Evolutionary conservation across 2,329 filamentous ascomycete species (phyloP).

Genomic region (Mycosphaerella sp.): DNA sequence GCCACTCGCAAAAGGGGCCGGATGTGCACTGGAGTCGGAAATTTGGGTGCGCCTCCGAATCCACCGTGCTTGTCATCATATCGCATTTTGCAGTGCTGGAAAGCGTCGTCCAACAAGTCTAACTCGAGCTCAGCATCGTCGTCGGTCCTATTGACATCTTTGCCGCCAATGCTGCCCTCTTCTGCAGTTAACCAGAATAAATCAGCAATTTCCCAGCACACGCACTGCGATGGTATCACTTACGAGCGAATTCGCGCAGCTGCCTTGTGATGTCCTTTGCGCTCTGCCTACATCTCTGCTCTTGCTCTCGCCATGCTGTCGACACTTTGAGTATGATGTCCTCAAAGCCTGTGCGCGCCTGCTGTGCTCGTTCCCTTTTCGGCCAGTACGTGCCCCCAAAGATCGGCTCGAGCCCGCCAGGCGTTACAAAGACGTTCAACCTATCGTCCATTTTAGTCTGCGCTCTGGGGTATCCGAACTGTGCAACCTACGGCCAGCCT

Average conservation of each 20-base stretch:
- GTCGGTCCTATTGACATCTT: slow-evolving; percentile 24
- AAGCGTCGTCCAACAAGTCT: slow-evolving; percentile 86
- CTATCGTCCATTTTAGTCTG: too few species aligned
- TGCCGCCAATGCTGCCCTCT: slow-evolving; percentile 62
- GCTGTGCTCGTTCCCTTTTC: slow-evolving; percentile 46
- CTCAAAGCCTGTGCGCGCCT: slow-evolving; percentile 67
- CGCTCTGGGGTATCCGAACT: too few species aligned
- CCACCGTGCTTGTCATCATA: slow-evolving; percentile 75
- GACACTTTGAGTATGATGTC: slow-evolving; percentile 73
- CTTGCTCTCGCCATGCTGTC: slow-evolving; percentile 72
- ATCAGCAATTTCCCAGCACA: not conserved
- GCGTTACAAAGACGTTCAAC: slow-evolving; percentile 91
- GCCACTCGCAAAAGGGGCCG: slow-evolving; percentile 71
- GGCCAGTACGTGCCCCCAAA: slow-evolving; percentile 98
- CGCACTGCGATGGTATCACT: not conserved
- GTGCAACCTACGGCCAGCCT: slow-evolving; percentile 62
- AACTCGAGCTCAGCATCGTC: slow-evolving; percentile 69
- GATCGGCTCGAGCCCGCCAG: slow-evolving; percentile 74
- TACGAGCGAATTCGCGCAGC: slow-evolving; percentile 70
- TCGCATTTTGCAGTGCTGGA: slow-evolving; percentile 69
- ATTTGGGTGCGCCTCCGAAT: slow-evolving; percentile 73
- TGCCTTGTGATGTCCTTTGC: slow-evolving; percentile 76
- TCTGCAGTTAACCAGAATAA: slow-evolving; percentile 30
- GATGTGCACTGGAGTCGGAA: slow-evolving; percentile 79
- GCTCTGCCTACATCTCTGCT: slow-evolving; percentile 72